Evolutionary conservation across 164 flowering plant species (phyloP), one percentile per base, ranked within the genome.

Genomic region (Akebia trifoliata): DNA sequence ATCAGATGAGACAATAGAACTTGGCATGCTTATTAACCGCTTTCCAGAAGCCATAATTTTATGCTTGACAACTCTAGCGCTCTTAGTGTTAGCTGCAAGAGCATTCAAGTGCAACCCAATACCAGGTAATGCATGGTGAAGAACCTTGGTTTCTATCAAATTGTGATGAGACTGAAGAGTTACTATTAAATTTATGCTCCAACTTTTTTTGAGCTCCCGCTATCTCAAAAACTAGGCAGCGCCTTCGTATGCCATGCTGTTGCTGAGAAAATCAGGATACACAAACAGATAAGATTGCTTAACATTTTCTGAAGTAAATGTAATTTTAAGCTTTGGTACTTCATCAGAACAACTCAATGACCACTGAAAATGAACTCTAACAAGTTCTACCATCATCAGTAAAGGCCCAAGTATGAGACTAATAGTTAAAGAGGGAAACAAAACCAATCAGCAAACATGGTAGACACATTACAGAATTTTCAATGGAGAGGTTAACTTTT

Each of bases 91-190:
- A 54, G 73, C 47, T 54, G 99, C 81, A 35, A 93, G 76, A 62
- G 96, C 75, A 74, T 93, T 90, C 56, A 93, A 78, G 71, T 93
- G 97, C 82, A 90, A 74, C 45, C 99, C 99, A 69, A 93, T 90
- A 38, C 95, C 88, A 61, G 97, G 86, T 31, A 84, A 78, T 43
- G 51, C 83, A 48, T 29, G 79, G 57, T 18, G 91, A 71, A 26
- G 94, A 77, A 54, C 69, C 71, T 21, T 40, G 25, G 26, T 68
- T 72, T 50, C 69, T 82, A 44, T 80, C 81, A 39, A 76, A 52
- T 40, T 70, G 78, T 11, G 59, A 34, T 25, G 69, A 43, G 28
- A 39, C 35, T 17, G 74, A 62, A 55, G 84, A 72, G 60, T 63
- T 61, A 57, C 68, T 48, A 50, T 30, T 69, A 14, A 78, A 74